phyloP scores from a whole-genome alignment of 1,139 yeast species.

The Lodderomyces margitis region DNA sequence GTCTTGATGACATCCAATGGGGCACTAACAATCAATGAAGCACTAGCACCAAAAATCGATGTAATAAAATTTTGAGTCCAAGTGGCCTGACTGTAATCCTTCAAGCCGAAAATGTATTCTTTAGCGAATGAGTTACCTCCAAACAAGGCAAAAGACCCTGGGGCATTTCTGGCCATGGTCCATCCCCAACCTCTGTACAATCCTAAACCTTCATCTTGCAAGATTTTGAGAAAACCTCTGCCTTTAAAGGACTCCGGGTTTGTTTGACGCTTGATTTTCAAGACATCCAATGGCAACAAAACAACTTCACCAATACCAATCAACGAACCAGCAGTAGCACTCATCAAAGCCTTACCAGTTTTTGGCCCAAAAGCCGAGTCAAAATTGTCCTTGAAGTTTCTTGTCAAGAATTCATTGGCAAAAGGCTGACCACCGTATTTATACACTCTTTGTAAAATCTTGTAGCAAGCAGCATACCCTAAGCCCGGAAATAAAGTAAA shows the following conservation, averaged over 20 bases:
- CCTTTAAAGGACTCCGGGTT: conserved; percentile 98
- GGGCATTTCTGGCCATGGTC: conserved; percentile 99
- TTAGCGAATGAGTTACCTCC: conserved; percentile 99
- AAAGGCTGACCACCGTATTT: conserved; percentile 99
- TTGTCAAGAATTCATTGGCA: conserved; percentile 86
- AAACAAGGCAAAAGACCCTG: conserved; percentile 95
- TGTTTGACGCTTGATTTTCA: conserved; percentile 97
- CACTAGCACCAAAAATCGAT: conserved; percentile 97
- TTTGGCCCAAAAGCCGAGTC: conserved; percentile 84
- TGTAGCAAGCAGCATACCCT: conserved; percentile 97
- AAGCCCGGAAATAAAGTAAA: conserved; percentile 94
- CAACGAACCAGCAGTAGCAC: conserved; percentile 96
- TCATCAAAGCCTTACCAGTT: conserved; percentile 93
- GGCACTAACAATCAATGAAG: conserved; percentile 94
- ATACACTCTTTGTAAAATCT: conserved; percentile 94
- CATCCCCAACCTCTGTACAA: conserved; percentile 99
- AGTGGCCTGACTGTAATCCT: conserved; percentile 86
- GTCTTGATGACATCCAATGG: conserved; percentile 98
- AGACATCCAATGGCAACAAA: conserved; percentile 89
- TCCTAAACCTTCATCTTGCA: conserved; percentile 88
- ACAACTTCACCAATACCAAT: conserved; percentile 98
- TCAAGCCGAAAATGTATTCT: conserved; percentile 84
- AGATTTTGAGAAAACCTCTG: conserved; percentile 85
- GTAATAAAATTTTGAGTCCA: conserved; percentile 95
- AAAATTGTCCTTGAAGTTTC: conserved; percentile 67